Evolutionary conservation across 129 eudicot species (phyloP).

Genomic region (Silybum marianum): DNA sequence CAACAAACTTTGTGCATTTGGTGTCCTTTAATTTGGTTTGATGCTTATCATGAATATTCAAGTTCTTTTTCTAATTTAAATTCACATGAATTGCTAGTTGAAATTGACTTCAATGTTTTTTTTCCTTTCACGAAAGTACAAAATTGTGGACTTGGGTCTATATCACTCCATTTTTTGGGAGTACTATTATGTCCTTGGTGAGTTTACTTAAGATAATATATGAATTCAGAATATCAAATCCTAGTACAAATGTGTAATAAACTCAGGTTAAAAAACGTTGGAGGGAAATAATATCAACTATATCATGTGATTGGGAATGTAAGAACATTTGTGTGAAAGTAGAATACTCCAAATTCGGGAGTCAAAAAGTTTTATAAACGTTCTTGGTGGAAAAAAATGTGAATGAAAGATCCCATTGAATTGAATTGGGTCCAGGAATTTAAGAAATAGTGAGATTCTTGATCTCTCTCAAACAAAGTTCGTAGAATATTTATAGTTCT

Average conservation of each 20-base stretch:
- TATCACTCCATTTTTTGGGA: no score
- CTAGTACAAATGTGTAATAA: neutral
- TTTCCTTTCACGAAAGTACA: neutral
- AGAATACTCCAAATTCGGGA: no score
- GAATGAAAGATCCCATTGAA: no score
- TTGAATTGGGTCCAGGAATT: no score
- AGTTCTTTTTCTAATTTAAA: neutral
- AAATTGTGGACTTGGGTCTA: neutral
- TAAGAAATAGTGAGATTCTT: no score
- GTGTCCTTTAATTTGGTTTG: neutral
- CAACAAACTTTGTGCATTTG: no score
- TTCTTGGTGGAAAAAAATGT: no score
- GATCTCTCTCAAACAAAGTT: neutral
- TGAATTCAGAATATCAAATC: neutral
- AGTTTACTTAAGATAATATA: neutral
- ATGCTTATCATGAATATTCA: neutral
- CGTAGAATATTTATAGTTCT: neutral
- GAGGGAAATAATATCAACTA: neutral
- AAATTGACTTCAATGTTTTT: neutral
- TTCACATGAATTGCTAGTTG: neutral
- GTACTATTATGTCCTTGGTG: no score
- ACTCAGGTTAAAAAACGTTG: no score
- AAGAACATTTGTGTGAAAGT: neutral
- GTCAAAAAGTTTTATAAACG: no score
- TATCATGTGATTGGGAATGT: neutral